A percentile compares a stretch with the other conserved stretches of the same genome.
These are phyloP conservation scores for Aspergillus asperescens DNA, from an alignment of 495 filamentous ascomycete species.

Conservation along the genomic window DNA sequence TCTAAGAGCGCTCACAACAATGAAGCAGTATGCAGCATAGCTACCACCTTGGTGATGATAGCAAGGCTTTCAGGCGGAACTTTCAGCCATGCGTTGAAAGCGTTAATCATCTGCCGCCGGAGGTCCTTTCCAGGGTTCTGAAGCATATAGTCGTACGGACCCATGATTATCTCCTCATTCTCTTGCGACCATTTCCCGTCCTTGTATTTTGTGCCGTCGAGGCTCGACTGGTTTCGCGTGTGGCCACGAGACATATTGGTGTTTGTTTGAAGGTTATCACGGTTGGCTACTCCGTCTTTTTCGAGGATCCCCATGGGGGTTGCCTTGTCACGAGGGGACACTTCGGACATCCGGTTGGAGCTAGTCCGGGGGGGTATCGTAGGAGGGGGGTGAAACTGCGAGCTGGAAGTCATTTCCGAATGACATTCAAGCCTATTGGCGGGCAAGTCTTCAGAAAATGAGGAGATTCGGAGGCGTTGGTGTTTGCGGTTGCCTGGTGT, in stretches of 20 bases:
- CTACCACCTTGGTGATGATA: slow-evolving; percentile 81
- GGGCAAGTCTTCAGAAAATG: neutral
- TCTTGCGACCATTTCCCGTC: slow-evolving; percentile 59
- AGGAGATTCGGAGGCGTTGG: neutral
- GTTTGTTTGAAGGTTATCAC: slow-evolving; percentile 44
- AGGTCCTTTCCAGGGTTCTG: slow-evolving; percentile 89
- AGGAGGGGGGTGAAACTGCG: slow-evolving; percentile 54
- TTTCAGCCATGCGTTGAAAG: slow-evolving; percentile 86
- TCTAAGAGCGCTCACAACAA: slow-evolving; percentile 52
- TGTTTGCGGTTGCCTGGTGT: neutral
- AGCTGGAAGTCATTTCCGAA: slow-evolving; percentile 17
- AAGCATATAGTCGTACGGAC: slow-evolving; percentile 84
- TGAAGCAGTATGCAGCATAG: slow-evolving; percentile 91
- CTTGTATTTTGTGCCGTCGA: slow-evolving; percentile 48
- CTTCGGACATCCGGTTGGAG: slow-evolving; percentile 49
- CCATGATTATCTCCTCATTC: slow-evolving; percentile 75
- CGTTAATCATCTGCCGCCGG: slow-evolving; percentile 73
- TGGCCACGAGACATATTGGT: slow-evolving; percentile 22
- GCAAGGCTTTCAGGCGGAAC: slow-evolving; percentile 72
- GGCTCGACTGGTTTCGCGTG: slow-evolving; percentile 39
- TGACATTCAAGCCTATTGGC: neutral
- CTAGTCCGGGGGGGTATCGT: slow-evolving; percentile 70
- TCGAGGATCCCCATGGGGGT: slow-evolving; percentile 39
- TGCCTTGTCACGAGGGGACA: slow-evolving; percentile 31
- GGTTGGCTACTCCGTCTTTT: slow-evolving; percentile 29